Evolutionary conservation across 768 basidiomycete genomes (phyloP).

Genomic region (Trametes cinnabarina): DNA sequence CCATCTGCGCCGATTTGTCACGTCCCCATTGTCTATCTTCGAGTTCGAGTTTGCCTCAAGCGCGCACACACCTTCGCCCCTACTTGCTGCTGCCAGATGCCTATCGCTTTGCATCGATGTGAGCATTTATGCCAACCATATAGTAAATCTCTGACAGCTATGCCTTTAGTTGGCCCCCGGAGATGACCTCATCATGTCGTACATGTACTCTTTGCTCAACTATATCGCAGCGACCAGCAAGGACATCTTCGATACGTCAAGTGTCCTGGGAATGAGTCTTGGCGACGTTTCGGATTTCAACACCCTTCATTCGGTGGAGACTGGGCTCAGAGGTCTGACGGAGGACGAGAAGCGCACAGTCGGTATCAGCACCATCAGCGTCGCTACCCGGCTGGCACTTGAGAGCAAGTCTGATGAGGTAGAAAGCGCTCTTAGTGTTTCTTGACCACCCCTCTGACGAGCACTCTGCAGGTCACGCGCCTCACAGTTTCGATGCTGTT

Average conservation of each 20-base stretch:
- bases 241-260: conserved; percentile 58
- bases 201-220: conserved; percentile 95
- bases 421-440: neutral
- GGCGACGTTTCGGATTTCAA: conserved; percentile 41
- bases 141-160: conserved; percentile 1
- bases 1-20: conserved; percentile 84
- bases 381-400: conserved; percentile 82
- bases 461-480: conserved; percentile 60
- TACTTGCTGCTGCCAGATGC: conserved; percentile 86
- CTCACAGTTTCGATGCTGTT: conserved; percentile 91
- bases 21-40: conserved; percentile 83
- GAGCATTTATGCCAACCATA: conserved; percentile 9
- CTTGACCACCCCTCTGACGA: too few species aligned
- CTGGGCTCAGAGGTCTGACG: conserved; percentile 61
- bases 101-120: conserved; percentile 88
- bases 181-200: conserved; percentile 88
- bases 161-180: conserved; percentile 68
- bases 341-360: conserved; percentile 85
- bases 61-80: conserved; percentile 69
- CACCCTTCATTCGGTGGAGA: conserved; percentile 58
- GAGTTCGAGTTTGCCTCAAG: conserved; percentile 80
- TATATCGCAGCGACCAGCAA: conserved; percentile 84
- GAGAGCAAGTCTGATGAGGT: conserved; percentile 89
- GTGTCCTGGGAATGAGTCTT: conserved; percentile 35
- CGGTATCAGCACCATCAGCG: conserved; percentile 88